Conservation (phyloP, 2,329 filamentous ascomycete species). For the Aureobasidium mangrovei region DNA sequence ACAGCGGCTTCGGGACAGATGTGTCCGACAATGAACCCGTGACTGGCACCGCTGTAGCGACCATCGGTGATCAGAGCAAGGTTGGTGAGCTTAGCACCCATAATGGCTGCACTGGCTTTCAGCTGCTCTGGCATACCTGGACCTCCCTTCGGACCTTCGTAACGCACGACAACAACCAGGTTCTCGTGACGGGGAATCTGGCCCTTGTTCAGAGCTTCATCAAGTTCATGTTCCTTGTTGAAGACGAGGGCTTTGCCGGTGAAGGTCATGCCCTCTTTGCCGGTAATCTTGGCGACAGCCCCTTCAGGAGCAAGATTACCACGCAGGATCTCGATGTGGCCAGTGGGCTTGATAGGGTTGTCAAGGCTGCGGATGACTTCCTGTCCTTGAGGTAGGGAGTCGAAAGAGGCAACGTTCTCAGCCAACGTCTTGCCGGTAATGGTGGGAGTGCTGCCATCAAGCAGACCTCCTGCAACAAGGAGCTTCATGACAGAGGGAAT, state of each 20-base stretch:
- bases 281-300: slow-evolving; percentile 91
- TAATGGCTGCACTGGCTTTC: slow-evolving; percentile 63
- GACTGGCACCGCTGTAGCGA: slow-evolving; percentile 70
- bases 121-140: slow-evolving; percentile 71
- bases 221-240: slow-evolving; percentile 73
- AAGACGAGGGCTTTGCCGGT: slow-evolving; percentile 75
- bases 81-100: slow-evolving; percentile 63
- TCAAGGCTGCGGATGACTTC: slow-evolving; percentile 71
- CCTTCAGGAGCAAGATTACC: slow-evolving; percentile 85
- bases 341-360: slow-evolving; percentile 77
- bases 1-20: slow-evolving; percentile 81
- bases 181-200: slow-evolving; percentile 68
- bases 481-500: slow-evolving; percentile 80
- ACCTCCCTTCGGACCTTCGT: slow-evolving; percentile 71
- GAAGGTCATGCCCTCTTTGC: slow-evolving; percentile 82
- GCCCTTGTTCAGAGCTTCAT: slow-evolving; percentile 63
- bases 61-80: slow-evolving; percentile 67
- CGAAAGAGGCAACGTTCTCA: slow-evolving; percentile 70
- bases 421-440: slow-evolving; percentile 77
- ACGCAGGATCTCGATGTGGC: slow-evolving; percentile 79
- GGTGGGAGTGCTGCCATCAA: slow-evolving; percentile 71
- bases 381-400: slow-evolving; percentile 68
- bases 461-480: slow-evolving; percentile 63
- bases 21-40: slow-evolving; percentile 82
- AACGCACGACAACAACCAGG: slow-evolving; percentile 80